A percentile compares a stretch with the other conserved stretches of the same genome.
These are phyloP conservation scores for Elsinoe perseae DNA, from an alignment of 2,329 filamentous ascomycete genomes.

Conservation along the genomic window DNA sequence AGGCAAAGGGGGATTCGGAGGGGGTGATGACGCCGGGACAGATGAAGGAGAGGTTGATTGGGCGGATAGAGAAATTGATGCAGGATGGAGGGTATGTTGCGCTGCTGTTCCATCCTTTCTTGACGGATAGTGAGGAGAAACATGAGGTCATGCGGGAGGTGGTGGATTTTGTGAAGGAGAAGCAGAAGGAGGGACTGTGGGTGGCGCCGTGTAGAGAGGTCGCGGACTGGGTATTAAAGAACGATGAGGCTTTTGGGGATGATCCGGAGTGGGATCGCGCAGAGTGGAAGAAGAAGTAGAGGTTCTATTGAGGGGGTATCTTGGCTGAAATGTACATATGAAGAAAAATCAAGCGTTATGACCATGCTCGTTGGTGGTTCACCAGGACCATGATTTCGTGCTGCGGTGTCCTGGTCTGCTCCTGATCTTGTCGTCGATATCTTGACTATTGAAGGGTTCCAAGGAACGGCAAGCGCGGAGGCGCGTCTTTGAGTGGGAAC, in stretches of 20 bases:
- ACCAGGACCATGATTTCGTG: neutral
- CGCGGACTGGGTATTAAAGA: slow-evolving; percentile 23
- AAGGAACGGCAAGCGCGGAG: neutral
- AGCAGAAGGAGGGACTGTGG: slow-evolving; percentile 26
- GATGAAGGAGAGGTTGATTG: slow-evolving; percentile 22
- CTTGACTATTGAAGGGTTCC: neutral
- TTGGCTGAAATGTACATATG: neutral
- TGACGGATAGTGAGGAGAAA: slow-evolving; percentile 23
- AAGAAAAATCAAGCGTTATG: neutral
- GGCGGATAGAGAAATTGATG: slow-evolving; percentile 27
- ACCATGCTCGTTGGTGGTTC: neutral
- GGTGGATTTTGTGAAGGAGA: slow-evolving; percentile 23
- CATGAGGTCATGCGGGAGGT: slow-evolving; percentile 26
- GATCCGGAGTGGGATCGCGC: slow-evolving; percentile 28
- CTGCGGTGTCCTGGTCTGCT: neutral
- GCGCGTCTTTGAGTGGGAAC: too few species aligned
- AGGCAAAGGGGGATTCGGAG: slow-evolving; percentile 24
- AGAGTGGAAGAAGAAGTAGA: slow-evolving; percentile 26
- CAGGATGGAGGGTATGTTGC: slow-evolving; percentile 25
- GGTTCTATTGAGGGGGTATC: neutral
- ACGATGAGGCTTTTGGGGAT: slow-evolving; percentile 22
- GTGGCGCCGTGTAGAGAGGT: slow-evolving; percentile 27
- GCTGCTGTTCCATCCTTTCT: slow-evolving; percentile 29
- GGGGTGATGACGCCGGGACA: slow-evolving; percentile 20
- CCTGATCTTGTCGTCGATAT: neutral